phyloP scores from a whole-genome alignment of 1,139 yeast species.

The Saccharomyces hybrid region DNA sequence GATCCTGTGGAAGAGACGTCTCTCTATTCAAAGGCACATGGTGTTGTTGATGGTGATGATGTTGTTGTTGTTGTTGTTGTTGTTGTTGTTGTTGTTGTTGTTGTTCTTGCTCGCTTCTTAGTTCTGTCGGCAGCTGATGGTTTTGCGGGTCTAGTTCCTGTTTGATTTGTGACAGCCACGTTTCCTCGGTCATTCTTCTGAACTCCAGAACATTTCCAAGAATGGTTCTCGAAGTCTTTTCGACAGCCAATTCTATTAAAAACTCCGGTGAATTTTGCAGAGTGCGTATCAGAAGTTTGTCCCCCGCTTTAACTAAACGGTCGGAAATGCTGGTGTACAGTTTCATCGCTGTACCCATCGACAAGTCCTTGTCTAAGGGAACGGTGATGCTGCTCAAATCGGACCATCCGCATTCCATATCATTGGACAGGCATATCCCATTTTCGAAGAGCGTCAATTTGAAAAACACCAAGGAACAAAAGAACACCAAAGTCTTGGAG shows the following conservation, averaged over 20 bases:
- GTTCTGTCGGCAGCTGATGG: no score
- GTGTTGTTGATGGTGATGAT: no score
- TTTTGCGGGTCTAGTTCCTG: not conserved
- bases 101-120: no score
- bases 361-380: conserved; percentile 1
- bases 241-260: conserved; percentile 6
- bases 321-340: conserved; percentile 7
- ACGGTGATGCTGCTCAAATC: conserved; percentile 7
- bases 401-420: not conserved
- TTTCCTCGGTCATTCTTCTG: conserved; percentile 8
- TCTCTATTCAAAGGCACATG: no score
- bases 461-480: conserved; percentile 7
- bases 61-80: no score
- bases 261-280: conserved; percentile 6
- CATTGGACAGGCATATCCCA: conserved; percentile 1
- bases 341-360: conserved; percentile 6
- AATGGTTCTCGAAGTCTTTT: conserved; percentile 7
- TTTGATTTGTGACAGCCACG: conserved; percentile 6
- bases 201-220: conserved; percentile 10
- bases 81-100: no score
- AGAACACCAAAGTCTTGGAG: conserved; percentile 8
- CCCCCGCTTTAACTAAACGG: conserved; percentile 1
- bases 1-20: no score
- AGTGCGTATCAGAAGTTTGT: conserved; percentile 1
- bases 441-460: conserved; percentile 9